A percentile compares a stretch with the other conserved stretches of the same genome.
Evolutionary conservation across 108 stramenopile species (phyloP).

Genomic region (Skeletonema marinoi): DNA sequence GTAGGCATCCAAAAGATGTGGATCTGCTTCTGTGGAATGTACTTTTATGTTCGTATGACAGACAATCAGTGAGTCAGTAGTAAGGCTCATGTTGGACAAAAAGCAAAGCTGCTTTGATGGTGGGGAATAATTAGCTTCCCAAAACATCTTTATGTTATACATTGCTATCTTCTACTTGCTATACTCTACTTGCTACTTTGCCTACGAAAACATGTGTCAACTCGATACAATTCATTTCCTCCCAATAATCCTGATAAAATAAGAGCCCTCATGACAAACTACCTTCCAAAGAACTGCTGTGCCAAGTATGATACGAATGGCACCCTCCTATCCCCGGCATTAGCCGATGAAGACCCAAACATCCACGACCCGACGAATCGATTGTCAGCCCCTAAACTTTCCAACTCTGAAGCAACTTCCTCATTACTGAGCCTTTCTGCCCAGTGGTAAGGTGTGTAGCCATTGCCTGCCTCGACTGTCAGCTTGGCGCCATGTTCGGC

Average conservation of each 20-base stretch:
- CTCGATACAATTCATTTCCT: neutral
- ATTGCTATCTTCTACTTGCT: neutral
- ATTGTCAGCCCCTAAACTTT: conserved; percentile 50
- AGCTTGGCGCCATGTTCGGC: conserved; percentile 63
- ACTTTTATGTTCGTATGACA: too few species aligned
- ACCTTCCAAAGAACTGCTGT: conserved; percentile 26
- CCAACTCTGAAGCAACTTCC: conserved; percentile 63
- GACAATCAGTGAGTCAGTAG: too few species aligned
- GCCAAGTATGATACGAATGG: conserved; percentile 36
- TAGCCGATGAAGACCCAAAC: conserved; percentile 32
- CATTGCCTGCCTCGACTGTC: conserved; percentile 76
- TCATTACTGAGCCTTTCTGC: conserved; percentile 70
- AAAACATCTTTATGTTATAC: neutral
- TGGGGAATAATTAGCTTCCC: neutral
- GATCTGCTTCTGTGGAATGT: too few species aligned
- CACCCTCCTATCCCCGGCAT: conserved; percentile 24
- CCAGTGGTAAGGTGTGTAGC: conserved; percentile 83
- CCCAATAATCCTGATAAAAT: neutral
- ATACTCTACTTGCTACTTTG: neutral
- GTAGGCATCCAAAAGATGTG: too few species aligned
- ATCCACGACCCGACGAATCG: conserved; percentile 53
- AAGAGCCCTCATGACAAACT: neutral
- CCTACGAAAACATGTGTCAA: neutral
- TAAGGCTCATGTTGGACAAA: too few species aligned
- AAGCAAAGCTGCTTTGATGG: too few species aligned